These are phyloP conservation scores for Haplosporangium sp. DNA, from an alignment of 371 early-diverging fungal genomes.

Conservation along the genomic window DNA sequence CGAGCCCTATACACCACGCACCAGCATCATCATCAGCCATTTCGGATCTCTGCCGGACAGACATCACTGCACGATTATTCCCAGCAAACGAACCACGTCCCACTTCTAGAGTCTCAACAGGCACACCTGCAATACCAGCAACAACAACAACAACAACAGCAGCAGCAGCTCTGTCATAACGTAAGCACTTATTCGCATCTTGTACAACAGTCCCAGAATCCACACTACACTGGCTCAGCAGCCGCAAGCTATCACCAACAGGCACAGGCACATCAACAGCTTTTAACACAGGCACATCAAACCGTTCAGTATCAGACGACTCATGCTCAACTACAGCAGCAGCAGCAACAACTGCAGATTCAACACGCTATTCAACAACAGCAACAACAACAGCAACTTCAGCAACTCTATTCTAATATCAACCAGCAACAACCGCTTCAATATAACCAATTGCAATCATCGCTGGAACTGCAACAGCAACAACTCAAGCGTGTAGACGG, in stretches of 20 bases:
- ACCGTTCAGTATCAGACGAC: constrained; percentile 31
- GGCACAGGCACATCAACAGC: constrained; percentile 22
- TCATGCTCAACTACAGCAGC: constrained; percentile 44
- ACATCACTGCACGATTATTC: constrained; percentile 27
- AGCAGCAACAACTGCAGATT: constrained; percentile 32
- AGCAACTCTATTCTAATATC: constrained; percentile 24
- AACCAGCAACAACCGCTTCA: constrained; percentile 38
- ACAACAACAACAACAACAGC: constrained; percentile 22
- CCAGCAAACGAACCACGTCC: constrained; percentile 17
- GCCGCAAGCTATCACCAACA: constrained; percentile 20
- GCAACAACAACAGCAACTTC: constrained; percentile 28
- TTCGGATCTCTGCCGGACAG: constrained; percentile 25
- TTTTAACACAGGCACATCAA: constrained; percentile 27
- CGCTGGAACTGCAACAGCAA: constrained; percentile 54
- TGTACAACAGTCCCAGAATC: constrained; percentile 44
- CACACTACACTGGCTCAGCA: constrained; percentile 11
- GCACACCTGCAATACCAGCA: constrained; percentile 29
- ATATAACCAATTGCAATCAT: constrained; percentile 35
- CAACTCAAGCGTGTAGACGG: constrained; percentile 31
- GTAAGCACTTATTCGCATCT: constrained; percentile 26
- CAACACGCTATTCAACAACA: constrained; percentile 33
- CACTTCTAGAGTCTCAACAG: constrained; percentile 26
- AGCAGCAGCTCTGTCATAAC: constrained; percentile 27
- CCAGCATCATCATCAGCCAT: constrained; percentile 34
- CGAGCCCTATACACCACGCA: constrained; percentile 24